phyloP scores from a whole-genome alignment of 2,329 filamentous ascomycete species.

The Exserohilum turcica region DNA sequence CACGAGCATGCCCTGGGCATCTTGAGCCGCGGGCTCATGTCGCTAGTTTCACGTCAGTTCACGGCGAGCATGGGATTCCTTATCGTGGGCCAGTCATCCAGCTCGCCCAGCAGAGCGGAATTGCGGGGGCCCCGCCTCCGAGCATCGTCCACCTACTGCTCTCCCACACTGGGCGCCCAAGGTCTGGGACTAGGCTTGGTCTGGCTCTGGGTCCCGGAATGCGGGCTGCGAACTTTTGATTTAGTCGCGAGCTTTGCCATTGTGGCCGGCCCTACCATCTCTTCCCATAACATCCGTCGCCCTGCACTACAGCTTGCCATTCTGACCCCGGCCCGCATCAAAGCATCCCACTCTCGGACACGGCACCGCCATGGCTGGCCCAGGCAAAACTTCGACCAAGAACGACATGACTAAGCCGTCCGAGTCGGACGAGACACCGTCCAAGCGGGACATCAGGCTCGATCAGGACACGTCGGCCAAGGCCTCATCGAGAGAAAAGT shows the following conservation, averaged over 20 bases:
- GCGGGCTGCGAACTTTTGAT: constrained; percentile 11
- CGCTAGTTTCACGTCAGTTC: constrained; percentile 2
- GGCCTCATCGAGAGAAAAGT: constrained; percentile 22
- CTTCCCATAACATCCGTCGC: constrained; percentile 11
- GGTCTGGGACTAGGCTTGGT: constrained; percentile 18
- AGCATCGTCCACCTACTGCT: constrained; percentile 18
- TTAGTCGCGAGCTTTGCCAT: constrained; percentile 21
- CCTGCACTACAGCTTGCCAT: not conserved
- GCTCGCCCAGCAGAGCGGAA: constrained; percentile 17
- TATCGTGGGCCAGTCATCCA: constrained; percentile 1
- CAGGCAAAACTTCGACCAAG: constrained; percentile 15
- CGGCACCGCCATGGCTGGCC: constrained; percentile 13
- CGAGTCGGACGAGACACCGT: constrained; percentile 22
- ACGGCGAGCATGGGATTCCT: not conserved
- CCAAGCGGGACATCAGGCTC: constrained; percentile 15
- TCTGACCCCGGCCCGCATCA: not conserved
- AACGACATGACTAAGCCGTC: constrained; percentile 20
- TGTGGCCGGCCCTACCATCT: not conserved
- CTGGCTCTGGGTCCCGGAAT: constrained; percentile 13
- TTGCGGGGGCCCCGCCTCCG: constrained; percentile 39
- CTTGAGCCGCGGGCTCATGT: not conserved
- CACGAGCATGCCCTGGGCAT: not conserved
- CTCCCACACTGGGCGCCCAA: constrained; percentile 21
- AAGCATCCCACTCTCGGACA: not conserved
- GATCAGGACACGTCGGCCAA: constrained; percentile 22